Percentiles rank a stretch among this genome's conserved stretches.
Conservation (phyloP, 768 basidiomycete genomes). For the Lactifluus pinguis region DNA sequence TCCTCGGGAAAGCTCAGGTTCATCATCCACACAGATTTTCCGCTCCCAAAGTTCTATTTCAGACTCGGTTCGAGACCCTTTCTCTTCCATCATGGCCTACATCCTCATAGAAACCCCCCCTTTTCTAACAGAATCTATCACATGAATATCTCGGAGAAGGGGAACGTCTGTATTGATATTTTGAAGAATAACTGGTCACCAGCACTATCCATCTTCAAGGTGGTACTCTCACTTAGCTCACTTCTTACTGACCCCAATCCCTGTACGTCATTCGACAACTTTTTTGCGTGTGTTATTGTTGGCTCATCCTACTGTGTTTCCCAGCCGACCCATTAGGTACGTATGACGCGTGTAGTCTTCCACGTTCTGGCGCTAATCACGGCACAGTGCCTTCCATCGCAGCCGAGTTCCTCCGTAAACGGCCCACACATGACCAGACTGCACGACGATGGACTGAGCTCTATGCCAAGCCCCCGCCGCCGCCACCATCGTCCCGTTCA, state of each 20-base stretch:
- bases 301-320: neutral
- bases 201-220: conserved; percentile 87
- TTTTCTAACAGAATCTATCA: conserved; percentile 62
- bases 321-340: conserved; percentile 19
- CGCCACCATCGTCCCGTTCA: neutral
- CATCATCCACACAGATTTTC: conserved; percentile 46
- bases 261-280: conserved; percentile 38
- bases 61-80: conserved; percentile 46
- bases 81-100: neutral
- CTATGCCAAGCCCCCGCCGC: conserved; percentile 21
- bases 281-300: neutral
- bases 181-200: conserved; percentile 94
- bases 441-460: conserved; percentile 33
- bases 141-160: conserved; percentile 81
- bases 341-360: neutral
- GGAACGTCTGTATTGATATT: conserved; percentile 80
- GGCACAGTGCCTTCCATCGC: conserved; percentile 27
- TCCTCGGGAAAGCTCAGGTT: neutral
- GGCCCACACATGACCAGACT: conserved; percentile 31
- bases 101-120: neutral
- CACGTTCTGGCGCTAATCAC: neutral
- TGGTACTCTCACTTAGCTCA: conserved; percentile 87
- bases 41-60: conserved; percentile 67
- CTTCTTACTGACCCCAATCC: conserved; percentile 93
- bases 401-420: conserved; percentile 24